Base-by-base conservation (phyloP, 345 rosid species). In the Garcia nutans region DNA sequence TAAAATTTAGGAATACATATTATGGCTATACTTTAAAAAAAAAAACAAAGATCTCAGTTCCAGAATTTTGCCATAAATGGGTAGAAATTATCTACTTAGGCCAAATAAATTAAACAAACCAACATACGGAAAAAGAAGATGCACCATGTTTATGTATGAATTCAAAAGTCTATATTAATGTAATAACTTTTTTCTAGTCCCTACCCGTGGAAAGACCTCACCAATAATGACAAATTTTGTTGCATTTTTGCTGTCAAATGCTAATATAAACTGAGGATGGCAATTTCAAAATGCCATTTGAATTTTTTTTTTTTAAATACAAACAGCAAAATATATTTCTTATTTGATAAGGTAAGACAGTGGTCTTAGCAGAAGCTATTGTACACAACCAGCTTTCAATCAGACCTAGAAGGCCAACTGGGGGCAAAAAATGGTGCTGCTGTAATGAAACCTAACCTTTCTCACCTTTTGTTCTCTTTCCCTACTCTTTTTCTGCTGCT, bases 301-400 rank as follows among this genome's bases (percentile, higher is more conserved):
- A 54, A 55, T 37, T 23, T 6, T 62, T 54, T 71, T 70, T 28
- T 26, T 59, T 57, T 19, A 69, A 69, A 65, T 47, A 65, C 9
- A 74, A 82, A 64, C 62, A 66, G 73, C 59, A 50, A 66, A 80
- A 78, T 62, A 81, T 76, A 70, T 64, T 61, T 73, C 74, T 85
- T 78, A 84, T 84, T 84, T 45, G 60, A 68, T 68, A 76, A 62
- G 66, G 69, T 58, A 83, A 74, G 80, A 80, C 72, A 76, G 58
- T 66, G 74, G 80, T 80, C 78, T 81, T 61, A 73, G 80, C 77
- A 82, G 52, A 49, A 22, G 67, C 72, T 79, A 79, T 83, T 56
- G 80, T 86, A 81, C 88, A 86, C 31, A 68, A 74, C 50, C 17
- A 79, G 56, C 67, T 67, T 62, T 62, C 41, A 68, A 76, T 44